Conservation (phyloP, 108 stramenopile genomes). For the Parmales sp. region DNA sequence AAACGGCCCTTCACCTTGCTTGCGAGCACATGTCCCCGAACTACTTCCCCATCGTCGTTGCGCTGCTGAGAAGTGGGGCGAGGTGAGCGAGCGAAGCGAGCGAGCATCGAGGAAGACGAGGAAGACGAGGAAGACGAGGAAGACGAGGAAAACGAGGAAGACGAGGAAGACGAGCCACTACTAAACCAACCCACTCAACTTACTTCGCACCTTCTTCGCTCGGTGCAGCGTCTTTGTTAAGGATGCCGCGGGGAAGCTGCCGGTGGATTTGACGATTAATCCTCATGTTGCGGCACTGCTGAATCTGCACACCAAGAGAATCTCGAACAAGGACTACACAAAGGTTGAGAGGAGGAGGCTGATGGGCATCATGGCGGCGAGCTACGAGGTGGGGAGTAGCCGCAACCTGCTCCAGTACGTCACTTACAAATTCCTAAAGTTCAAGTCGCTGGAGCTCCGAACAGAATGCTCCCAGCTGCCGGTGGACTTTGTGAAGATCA, state of each 20-base stretch:
- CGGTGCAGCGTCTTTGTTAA: too few species aligned
- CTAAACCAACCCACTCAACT: too few species aligned
- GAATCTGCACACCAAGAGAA: background rate
- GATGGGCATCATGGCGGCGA: background rate
- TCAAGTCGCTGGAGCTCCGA: background rate
- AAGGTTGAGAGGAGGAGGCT: background rate
- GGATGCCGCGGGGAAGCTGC: background rate
- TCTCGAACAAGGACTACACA: background rate
- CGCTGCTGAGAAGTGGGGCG: background rate
- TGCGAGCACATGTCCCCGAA: conserved; percentile 6
- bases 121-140: too few species aligned
- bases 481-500: background rate
- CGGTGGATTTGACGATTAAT: background rate
- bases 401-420: background rate
- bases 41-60: conserved; percentile 3
- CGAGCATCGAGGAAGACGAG: too few species aligned
- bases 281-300: conserved; percentile 5
- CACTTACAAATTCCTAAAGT: background rate
- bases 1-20: background rate
- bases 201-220: too few species aligned
- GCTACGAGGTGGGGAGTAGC: background rate
- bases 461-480: background rate
- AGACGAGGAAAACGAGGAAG: too few species aligned
- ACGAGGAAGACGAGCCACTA: too few species aligned
- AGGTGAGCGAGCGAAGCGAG: too few species aligned